A percentile compares a stretch with the other conserved stretches of the same genome.
Evolutionary conservation across 371 early-diverging fungal genomes (phyloP).

Genomic region (Lichtheimia ornata): DNA sequence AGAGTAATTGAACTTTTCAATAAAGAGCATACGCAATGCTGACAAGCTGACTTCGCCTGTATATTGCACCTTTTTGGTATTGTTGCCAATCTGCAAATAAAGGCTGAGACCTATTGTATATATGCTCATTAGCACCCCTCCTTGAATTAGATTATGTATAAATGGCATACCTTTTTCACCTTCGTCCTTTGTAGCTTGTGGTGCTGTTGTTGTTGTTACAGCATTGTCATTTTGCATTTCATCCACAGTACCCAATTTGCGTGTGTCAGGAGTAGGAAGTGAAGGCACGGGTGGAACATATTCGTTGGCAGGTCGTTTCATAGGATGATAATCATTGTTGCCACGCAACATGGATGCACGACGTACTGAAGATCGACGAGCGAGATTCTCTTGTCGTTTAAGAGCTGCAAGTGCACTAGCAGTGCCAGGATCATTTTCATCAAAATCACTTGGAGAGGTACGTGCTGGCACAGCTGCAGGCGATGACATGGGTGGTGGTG

Average conservation of each 20-base stretch:
- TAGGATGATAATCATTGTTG: slow-evolving; percentile 21
- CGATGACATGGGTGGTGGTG: slow-evolving; percentile 28
- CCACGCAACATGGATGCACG: slow-evolving; percentile 49
- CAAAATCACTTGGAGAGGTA: slow-evolving; percentile 23
- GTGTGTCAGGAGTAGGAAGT: slow-evolving; percentile 19
- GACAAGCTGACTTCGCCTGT: slow-evolving; percentile 60
- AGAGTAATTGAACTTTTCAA: slow-evolving; percentile 66
- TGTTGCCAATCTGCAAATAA: slow-evolving; percentile 61
- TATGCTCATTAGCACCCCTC: background rate
- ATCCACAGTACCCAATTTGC: slow-evolving; percentile 16
- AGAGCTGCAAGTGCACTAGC: slow-evolving; percentile 49
- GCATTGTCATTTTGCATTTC: background rate
- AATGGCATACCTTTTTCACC: background rate
- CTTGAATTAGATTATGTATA: background rate
- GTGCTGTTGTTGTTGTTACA: background rate
- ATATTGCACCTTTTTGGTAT: slow-evolving; percentile 59
- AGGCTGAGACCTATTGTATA: slow-evolving; percentile 33
- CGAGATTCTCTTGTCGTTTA: slow-evolving; percentile 50
- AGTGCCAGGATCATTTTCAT: slow-evolving; percentile 48
- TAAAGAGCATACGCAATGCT: slow-evolving; percentile 66
- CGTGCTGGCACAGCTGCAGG: slow-evolving; percentile 14
- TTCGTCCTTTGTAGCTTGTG: background rate
- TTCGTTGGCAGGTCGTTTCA: slow-evolving; percentile 13
- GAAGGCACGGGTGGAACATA: slow-evolving; percentile 41
- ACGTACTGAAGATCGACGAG: slow-evolving; percentile 47